Percentiles rank a stretch among this genome's conserved stretches.
phyloP scores from a whole-genome alignment of 345 rosid species.

The Aegle marmelos region DNA sequence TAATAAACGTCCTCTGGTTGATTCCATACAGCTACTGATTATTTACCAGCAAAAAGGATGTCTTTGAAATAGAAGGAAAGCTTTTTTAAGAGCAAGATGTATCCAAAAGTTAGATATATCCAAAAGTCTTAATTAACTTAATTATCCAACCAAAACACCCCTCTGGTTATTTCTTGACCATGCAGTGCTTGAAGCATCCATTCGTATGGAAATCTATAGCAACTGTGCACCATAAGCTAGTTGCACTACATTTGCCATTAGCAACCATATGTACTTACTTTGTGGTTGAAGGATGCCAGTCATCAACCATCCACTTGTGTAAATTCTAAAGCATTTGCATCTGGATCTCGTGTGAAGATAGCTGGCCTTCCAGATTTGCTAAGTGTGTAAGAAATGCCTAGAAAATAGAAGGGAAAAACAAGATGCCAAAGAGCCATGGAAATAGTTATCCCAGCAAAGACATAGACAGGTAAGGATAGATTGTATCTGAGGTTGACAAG shows the following conservation, averaged over 20 bases:
- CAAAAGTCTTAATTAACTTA: background rate
- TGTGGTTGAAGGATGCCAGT: background rate
- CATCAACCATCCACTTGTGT: slow-evolving; percentile 51
- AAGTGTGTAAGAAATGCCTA: slow-evolving; percentile 76
- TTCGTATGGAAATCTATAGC: background rate
- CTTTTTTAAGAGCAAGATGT: background rate
- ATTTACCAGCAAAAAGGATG: background rate
- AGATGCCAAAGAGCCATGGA: background rate
- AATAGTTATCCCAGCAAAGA: background rate
- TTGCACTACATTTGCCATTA: background rate
- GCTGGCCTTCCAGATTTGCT: slow-evolving; percentile 93
- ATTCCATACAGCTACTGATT: background rate
- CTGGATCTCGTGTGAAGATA: slow-evolving; percentile 85
- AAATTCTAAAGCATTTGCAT: slow-evolving; percentile 89
- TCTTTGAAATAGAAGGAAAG: background rate
- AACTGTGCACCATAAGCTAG: background rate
- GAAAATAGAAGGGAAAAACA: slow-evolving; percentile 6
- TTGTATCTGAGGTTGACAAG: background rate
- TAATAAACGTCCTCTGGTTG: background rate
- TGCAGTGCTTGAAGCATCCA: background rate
- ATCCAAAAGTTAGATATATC: background rate
- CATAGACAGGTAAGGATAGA: background rate
- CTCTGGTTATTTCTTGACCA: background rate
- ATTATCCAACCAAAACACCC: background rate
- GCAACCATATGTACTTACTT: background rate